Base-by-base conservation (phyloP, 2,329 filamentous ascomycete species). In the Colletotrichum liaoningense region DNA sequence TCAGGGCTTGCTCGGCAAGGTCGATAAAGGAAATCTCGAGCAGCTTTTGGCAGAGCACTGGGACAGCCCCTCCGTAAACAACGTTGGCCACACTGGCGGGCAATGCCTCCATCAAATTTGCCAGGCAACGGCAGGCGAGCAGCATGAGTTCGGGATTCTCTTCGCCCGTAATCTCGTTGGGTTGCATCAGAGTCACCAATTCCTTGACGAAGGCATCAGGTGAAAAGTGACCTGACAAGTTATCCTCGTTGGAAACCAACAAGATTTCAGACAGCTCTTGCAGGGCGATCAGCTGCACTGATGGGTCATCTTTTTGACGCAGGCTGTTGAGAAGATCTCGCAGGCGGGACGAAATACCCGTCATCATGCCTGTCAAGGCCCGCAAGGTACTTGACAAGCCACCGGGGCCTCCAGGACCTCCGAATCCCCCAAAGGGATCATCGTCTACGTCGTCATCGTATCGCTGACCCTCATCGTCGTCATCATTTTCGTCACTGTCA, bases 101-200 rank as follows among this genome's bases (percentile, higher is more conserved):
- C 35, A 99, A 86, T 30, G 96, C 97, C 82, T 99, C 97, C 97
- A 99, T 99, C 68, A 99, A 84, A 81, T 99, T 98, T 73, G 97
- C 97, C 78, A 99, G 89, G 82, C 95, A 98, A 73, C 97, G 93
- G 80, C 97, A 99, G 24, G 97, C 96, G 73, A 98, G 88, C 14
- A 99, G 91, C 96, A 98, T 98, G 74, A 98, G 94, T 82, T 99
- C 97, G 0, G 95, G 94, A 77, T 98, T 98, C 81, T 97, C 95
- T 78, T 97, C 95, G 26, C 92, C 92, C 1, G 86, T 88, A 75
- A 94, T 91, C 70, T 97, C 95, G 79, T 94, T 94, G 3, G 94
- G 93, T 78, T 97, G 93, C 97, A 99, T 98, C 77, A 99, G 85
- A 14, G 88, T 84, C 60, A 99, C 95, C 65, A 99, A 87, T 83